Evolutionary conservation across 805 yeast species (phyloP).

Genomic region (Metschnikowia koreensis): DNA sequence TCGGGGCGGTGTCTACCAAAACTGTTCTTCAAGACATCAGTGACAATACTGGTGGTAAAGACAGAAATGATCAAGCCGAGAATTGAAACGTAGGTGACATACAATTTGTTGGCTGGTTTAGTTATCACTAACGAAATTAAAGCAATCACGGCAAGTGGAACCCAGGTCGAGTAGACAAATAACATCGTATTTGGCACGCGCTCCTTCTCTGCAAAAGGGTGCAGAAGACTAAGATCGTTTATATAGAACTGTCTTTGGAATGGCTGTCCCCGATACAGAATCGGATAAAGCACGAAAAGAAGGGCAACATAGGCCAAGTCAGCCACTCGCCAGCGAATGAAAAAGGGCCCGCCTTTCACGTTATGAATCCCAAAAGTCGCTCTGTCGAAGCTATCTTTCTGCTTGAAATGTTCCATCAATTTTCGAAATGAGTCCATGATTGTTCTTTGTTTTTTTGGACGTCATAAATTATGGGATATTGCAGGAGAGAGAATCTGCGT

Average conservation of each 20-base stretch:
- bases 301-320: slow-evolving; percentile 23
- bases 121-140: slow-evolving; percentile 39
- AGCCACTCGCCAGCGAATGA: slow-evolving; percentile 18
- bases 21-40: slow-evolving; percentile 76
- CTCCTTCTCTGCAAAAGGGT: slow-evolving; percentile 77
- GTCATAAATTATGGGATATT: not conserved
- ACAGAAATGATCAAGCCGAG: slow-evolving; percentile 65
- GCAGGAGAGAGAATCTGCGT: not conserved
- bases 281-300: slow-evolving; percentile 23
- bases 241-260: slow-evolving; percentile 76
- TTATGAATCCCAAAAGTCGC: slow-evolving; percentile 21
- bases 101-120: slow-evolving; percentile 51
- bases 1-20: slow-evolving; percentile 93
- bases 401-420: not conserved
- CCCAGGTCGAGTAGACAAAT: slow-evolving; percentile 49
- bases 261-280: slow-evolving; percentile 43
- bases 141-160: slow-evolving; percentile 47
- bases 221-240: slow-evolving; percentile 73
- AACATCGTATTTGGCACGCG: slow-evolving; percentile 60
- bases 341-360: slow-evolving; percentile 9
- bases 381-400: slow-evolving; percentile 20
- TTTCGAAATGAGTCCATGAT: not conserved
- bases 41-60: slow-evolving; percentile 57
- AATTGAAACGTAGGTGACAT: slow-evolving; percentile 60
- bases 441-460: not conserved